A percentile compares a stretch with the other conserved stretches of the same genome.
Evolutionary conservation across 2,329 filamentous ascomycete genomes (phyloP).

Genomic region (Gaeumannomyces tritici): DNA sequence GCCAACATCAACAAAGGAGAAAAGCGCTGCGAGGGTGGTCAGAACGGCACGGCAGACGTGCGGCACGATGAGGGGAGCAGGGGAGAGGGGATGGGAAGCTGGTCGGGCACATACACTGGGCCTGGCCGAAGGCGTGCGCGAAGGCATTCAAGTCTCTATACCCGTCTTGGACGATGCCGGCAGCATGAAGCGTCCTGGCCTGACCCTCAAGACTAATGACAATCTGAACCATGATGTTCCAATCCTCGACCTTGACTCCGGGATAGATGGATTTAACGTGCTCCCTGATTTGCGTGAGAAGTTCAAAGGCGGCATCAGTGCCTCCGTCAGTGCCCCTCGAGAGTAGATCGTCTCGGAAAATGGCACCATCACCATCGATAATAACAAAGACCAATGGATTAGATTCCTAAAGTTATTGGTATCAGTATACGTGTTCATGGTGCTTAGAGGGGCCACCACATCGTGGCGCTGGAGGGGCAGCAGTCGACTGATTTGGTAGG

Average conservation of each 20-base stretch:
- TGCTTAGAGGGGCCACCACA: neutral
- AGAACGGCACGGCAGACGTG: neutral
- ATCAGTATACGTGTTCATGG: neutral
- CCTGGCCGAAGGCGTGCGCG: conserved; percentile 21
- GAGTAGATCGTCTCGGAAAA: conserved; percentile 22
- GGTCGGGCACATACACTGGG: conserved; percentile 11
- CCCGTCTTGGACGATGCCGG: conserved; percentile 13
- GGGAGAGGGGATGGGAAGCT: neutral
- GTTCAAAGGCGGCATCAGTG: conserved; percentile 19
- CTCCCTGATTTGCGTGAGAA: conserved; percentile 14
- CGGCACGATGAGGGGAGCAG: neutral
- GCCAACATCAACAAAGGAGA: conserved; percentile 24
- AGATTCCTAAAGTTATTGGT: conserved; percentile 15
- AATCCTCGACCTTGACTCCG: conserved; percentile 17
- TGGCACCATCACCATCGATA: conserved; percentile 24
- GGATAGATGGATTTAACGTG: conserved; percentile 14
- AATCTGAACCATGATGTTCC: conserved; percentile 22
- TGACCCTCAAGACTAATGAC: conserved; percentile 22
- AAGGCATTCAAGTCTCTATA: conserved; percentile 19
- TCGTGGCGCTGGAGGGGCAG: neutral
- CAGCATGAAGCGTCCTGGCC: conserved; percentile 16
- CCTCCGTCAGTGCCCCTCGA: conserved; percentile 21
- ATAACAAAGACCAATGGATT: conserved; percentile 22
- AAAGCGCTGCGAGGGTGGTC: conserved; percentile 13
- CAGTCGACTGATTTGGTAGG: no score